phyloP scores from a whole-genome alignment of 2,329 filamentous ascomycete species.

The Xylogone sp. region DNA sequence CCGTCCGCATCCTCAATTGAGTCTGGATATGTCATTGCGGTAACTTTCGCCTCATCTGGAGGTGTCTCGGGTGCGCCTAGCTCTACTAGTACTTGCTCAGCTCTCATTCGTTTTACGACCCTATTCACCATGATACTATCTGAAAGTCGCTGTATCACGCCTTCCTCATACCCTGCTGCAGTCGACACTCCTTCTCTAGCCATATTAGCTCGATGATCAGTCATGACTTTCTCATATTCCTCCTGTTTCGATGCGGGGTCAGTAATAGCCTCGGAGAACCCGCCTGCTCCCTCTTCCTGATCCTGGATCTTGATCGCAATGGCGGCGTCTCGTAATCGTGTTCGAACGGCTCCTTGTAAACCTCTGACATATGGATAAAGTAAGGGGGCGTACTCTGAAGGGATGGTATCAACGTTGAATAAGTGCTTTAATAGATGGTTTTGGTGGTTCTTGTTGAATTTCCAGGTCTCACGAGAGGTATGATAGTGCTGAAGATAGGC shows the following conservation, averaged over 20 bases:
- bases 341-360: conserved; percentile 70
- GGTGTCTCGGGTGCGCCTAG: conserved; percentile 34
- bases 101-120: conserved; percentile 59
- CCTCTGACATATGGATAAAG: conserved; percentile 77
- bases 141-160: conserved; percentile 29
- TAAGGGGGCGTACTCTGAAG: conserved; percentile 62
- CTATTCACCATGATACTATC: conserved; percentile 51
- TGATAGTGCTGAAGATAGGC: conserved; percentile 76
- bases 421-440: conserved; percentile 79
- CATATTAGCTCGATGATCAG: conserved; percentile 25
- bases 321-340: conserved; percentile 64
- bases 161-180: conserved; percentile 27
- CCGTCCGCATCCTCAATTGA: conserved; percentile 20
- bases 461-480: conserved; percentile 70
- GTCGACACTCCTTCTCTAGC: conserved; percentile 13
- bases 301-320: conserved; percentile 56
- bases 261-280: conserved; percentile 45
- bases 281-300: conserved; percentile 42
- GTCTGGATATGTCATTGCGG: conserved; percentile 3
- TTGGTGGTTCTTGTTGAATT: conserved; percentile 95
- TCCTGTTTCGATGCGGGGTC: conserved; percentile 47
- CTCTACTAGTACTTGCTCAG: conserved; percentile 53
- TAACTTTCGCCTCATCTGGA: conserved; percentile 9
- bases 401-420: conserved; percentile 69
- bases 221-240: conserved; percentile 50